Base-by-base conservation (phyloP, 2,329 filamentous ascomycete species). In the Ploettnerulaceae sp. region DNA sequence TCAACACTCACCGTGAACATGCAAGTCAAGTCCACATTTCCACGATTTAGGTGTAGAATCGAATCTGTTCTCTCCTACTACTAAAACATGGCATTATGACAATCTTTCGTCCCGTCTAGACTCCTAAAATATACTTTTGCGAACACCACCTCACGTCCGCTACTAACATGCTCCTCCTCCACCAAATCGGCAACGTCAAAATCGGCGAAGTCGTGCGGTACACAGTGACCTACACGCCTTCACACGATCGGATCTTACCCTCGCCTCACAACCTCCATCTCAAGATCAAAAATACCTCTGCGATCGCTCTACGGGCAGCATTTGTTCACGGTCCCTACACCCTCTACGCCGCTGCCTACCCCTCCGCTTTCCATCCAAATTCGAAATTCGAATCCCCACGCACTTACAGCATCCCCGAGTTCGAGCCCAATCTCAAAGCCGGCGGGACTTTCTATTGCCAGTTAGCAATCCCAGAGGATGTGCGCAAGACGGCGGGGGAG, bases 291-390 rank as follows among this genome's bases (percentile, higher is more conserved):
- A 98, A 98, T 67, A 90, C 87, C 7, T 93, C 86, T 29, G 85
- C 88, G 47, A 87, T 95, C 54, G 87, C 93, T 12, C 74, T 97
- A 29, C 87, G 93, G 61, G 93, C 93, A 44, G 93, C 93, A 47
- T 98, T 96, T 65, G 84, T 98, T 44, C 93, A 96, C 68, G 93
- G 93, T 0, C 93, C 93, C 1, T 98, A 98, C 64, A 94, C 84
- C 0, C 76, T 97, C 28, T 89, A 89, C 60, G 84, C 90, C 38
- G 82, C 90, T 41, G 86, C 89, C 18, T 95, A 94, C 60, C 89
- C 91, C 0, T 76, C 86, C 12, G 79, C 75, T 36, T 97, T 93
- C 70, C 77, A 90, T 60, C 89, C 91, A 2, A 89, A 95, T 67
- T 72, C 75, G 55, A 89, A 88, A 64, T 82, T 86, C 57, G 78